A percentile compares a stretch with the other conserved stretches of the same genome.
phyloP scores from a whole-genome alignment of 176 grass and related monocot genomes.

The Leersia perrieri region DNA sequence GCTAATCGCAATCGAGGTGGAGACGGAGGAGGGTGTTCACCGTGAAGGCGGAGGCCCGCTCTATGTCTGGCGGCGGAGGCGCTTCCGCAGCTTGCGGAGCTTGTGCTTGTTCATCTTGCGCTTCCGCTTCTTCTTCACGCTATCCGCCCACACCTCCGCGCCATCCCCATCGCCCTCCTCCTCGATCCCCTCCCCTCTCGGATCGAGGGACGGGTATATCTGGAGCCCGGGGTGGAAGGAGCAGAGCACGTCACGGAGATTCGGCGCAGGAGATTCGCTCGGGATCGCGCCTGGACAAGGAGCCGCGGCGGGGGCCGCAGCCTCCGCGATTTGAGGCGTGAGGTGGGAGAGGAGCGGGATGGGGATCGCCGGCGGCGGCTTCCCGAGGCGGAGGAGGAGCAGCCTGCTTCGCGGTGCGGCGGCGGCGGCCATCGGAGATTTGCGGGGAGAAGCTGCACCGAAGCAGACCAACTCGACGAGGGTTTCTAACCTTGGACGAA shows the following conservation, averaged over 20 bases:
- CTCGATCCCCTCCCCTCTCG: neutral
- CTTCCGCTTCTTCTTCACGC: constrained; percentile 99
- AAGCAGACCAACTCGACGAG: neutral
- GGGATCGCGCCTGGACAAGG: neutral
- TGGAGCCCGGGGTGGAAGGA: constrained; percentile 44
- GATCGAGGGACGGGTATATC: constrained; percentile 33
- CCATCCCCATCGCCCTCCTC: neutral
- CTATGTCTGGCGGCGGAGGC: constrained; percentile 74
- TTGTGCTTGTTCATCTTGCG: constrained; percentile 99
- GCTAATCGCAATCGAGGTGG: neutral
- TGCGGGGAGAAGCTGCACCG: neutral
- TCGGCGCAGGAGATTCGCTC: neutral
- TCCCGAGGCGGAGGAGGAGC: constrained; percentile 23
- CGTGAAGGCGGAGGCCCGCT: neutral
- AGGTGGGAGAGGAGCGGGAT: constrained; percentile 22
- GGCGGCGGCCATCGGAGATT: constrained; percentile 44
- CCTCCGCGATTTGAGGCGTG: neutral
- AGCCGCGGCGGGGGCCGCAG: neutral
- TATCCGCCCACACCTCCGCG: constrained; percentile 75
- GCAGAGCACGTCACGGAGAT: constrained; percentile 38
- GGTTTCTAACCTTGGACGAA: neutral
- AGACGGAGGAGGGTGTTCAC: constrained; percentile 18
- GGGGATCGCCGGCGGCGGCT: constrained; percentile 33
- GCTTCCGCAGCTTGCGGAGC: constrained; percentile 75
- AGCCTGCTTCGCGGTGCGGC: constrained; percentile 36